Conservation (phyloP, 2,329 filamentous ascomycete genomes). For the Sporothrix brunneoviolacea region DNA sequence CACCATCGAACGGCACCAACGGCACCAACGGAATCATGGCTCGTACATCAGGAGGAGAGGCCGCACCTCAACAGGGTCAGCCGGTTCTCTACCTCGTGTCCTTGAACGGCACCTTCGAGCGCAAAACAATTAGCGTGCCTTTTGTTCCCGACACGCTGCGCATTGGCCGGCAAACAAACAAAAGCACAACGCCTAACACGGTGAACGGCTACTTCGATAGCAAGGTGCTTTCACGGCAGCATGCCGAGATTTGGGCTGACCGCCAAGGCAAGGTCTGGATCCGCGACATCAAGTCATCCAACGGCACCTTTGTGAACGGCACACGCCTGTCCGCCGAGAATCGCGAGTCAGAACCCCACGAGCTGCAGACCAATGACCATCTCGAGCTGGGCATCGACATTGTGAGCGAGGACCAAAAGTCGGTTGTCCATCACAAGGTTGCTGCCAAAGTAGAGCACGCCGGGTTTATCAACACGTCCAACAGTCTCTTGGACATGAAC, state of each 20-base stretch:
- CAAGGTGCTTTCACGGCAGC: conserved; percentile 91
- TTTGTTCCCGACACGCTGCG: conserved; percentile 89
- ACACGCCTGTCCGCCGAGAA: conserved; percentile 87
- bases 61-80: conserved; percentile 48
- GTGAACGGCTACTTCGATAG: conserved; percentile 96
- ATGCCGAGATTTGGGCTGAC: conserved; percentile 92
- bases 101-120: conserved; percentile 92
- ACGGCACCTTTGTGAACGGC: conserved; percentile 96
- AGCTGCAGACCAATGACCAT: conserved; percentile 84
- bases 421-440: conserved; percentile 96
- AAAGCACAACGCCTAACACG: conserved; percentile 86
- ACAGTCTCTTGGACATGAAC: conserved; percentile 77
- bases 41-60: conserved; percentile 60
- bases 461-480: conserved; percentile 68
- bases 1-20: conserved; percentile 28
- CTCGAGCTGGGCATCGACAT: conserved; percentile 97
- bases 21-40: conserved; percentile 41
- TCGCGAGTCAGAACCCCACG: conserved; percentile 90
- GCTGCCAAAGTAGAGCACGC: conserved; percentile 95
- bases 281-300: conserved; percentile 95
- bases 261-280: conserved; percentile 87
- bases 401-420: conserved; percentile 97
- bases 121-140: conserved; percentile 91
- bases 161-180: conserved; percentile 94
- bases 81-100: conserved; percentile 82